Evolutionary conservation across 2,329 filamentous ascomycete genomes (phyloP).

Genomic region (Colletotrichum gigasporum): DNA sequence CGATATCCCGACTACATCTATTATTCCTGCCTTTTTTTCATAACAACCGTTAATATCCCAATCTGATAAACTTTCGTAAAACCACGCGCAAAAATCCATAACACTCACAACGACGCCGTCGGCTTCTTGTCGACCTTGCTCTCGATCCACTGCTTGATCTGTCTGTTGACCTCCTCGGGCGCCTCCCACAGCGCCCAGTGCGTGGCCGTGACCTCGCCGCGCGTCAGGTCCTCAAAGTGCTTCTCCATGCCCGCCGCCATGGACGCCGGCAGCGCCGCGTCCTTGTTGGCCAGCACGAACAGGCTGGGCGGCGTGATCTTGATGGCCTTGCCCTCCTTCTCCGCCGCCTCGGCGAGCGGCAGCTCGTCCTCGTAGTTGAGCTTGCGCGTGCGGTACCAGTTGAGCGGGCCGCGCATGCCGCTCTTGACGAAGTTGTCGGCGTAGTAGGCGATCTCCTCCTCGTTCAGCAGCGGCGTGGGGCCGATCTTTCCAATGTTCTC

Average conservation of each 20-base stretch:
- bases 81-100: neutral
- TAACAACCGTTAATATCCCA: neutral
- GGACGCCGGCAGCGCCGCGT: conserved; percentile 76
- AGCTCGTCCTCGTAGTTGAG: conserved; percentile 82
- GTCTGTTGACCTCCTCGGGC: conserved; percentile 73
- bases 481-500: conserved; percentile 68
- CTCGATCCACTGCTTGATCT: conserved; percentile 75
- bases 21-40: conserved; percentile 16
- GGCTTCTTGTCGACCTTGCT: conserved; percentile 30
- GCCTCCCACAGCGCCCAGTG: conserved; percentile 89
- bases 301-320: conserved; percentile 72
- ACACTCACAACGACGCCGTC: conserved; percentile 20
- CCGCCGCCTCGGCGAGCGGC: conserved; percentile 64
- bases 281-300: conserved; percentile 77
- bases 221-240: conserved; percentile 71
- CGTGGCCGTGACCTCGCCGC: conserved; percentile 70
- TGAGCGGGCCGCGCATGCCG: conserved; percentile 81
- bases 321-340: conserved; percentile 35
- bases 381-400: conserved; percentile 84
- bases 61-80: neutral
- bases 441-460: conserved; percentile 82
- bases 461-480: conserved; percentile 66
- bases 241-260: conserved; percentile 79
- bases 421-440: conserved; percentile 74
- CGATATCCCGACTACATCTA: neutral